Conservation (phyloP, 345 rosid species). For the Reutealis trisperma region DNA sequence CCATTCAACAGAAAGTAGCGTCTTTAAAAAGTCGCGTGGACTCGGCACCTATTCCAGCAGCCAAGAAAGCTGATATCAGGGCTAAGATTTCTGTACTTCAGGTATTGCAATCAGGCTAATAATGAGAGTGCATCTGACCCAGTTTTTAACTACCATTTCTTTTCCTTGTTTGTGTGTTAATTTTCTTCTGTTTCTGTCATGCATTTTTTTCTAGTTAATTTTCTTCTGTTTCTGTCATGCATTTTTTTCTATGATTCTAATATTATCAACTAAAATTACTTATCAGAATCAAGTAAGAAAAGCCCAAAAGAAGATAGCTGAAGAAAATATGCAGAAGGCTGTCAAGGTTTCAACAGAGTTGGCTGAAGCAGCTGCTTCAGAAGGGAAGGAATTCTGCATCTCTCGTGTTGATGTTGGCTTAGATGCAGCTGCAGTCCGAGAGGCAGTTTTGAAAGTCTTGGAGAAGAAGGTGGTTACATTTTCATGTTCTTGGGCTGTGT, state of each 20-base stretch:
- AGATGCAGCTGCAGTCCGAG: slow-evolving; percentile 95
- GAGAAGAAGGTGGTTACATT: slow-evolving; percentile 52
- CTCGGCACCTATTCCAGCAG: slow-evolving; percentile 73
- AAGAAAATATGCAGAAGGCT: slow-evolving; percentile 76
- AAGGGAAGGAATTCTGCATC: slow-evolving; percentile 73
- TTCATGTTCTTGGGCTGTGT: background rate
- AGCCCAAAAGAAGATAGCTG: slow-evolving; percentile 87
- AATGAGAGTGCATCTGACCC: too few species aligned
- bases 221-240: background rate
- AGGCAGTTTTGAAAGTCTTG: slow-evolving; percentile 79
- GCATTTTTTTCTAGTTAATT: background rate
- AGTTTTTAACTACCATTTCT: background rate
- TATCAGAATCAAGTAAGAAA: slow-evolving; percentile 66
- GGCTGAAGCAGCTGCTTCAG: slow-evolving; percentile 69
- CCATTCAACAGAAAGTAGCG: slow-evolving; percentile 63
- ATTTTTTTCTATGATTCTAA: background rate
- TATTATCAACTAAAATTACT: background rate
- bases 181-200: background rate
- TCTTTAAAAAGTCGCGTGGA: slow-evolving; percentile 78
- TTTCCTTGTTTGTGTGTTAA: background rate
- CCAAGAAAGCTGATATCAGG: slow-evolving; percentile 82
- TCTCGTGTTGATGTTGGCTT: slow-evolving; percentile 78
- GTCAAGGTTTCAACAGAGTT: slow-evolving; percentile 56
- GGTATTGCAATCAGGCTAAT: slow-evolving; percentile 41
- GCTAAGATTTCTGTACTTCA: slow-evolving; percentile 68